Percentiles rank a stretch among this genome's conserved stretches.
Evolutionary conservation across 805 yeast genomes (phyloP).

Genomic region (Candida ortonii): DNA sequence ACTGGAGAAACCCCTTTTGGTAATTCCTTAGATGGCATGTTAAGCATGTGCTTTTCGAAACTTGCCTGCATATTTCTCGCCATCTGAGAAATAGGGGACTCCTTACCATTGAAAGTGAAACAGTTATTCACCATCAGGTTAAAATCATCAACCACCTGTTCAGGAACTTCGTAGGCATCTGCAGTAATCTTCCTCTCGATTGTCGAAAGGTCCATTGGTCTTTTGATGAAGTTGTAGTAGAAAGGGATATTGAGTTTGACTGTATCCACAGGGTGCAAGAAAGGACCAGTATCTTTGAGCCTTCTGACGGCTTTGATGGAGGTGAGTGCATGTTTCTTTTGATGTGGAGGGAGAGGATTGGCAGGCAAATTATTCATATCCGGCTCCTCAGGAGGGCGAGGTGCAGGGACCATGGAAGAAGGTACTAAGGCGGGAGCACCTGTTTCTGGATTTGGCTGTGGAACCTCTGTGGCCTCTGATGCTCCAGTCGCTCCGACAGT

Average conservation of each 20-base stretch:
- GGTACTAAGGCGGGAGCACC: slow-evolving; percentile 26
- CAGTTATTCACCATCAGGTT: slow-evolving; percentile 84
- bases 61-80: slow-evolving; percentile 86
- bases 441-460: slow-evolving; percentile 14
- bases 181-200: slow-evolving; percentile 75
- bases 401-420: slow-evolving; percentile 56
- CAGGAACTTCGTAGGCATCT: slow-evolving; percentile 70
- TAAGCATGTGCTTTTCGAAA: slow-evolving; percentile 88
- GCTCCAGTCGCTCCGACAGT: slow-evolving; percentile 1
- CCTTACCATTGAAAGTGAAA: slow-evolving; percentile 78
- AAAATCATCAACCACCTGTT: slow-evolving; percentile 71
- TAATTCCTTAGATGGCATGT: slow-evolving; percentile 71
- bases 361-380: slow-evolving; percentile 66
- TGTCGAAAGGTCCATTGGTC: slow-evolving; percentile 93
- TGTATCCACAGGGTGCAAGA: slow-evolving; percentile 84
- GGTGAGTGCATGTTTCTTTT: slow-evolving; percentile 72
- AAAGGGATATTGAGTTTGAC: slow-evolving; percentile 86
- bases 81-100: slow-evolving; percentile 84
- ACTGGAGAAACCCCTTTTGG: slow-evolving; percentile 27
- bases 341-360: slow-evolving; percentile 77
- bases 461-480: slow-evolving; percentile 2
- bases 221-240: slow-evolving; percentile 74
- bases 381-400: slow-evolving; percentile 71
- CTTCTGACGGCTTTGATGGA: slow-evolving; percentile 84
- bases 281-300: slow-evolving; percentile 89